A percentile compares a stretch with the other conserved stretches of the same genome.
phyloP scores from a whole-genome alignment of 805 yeast species.

The Barnettozyma siamensis region DNA sequence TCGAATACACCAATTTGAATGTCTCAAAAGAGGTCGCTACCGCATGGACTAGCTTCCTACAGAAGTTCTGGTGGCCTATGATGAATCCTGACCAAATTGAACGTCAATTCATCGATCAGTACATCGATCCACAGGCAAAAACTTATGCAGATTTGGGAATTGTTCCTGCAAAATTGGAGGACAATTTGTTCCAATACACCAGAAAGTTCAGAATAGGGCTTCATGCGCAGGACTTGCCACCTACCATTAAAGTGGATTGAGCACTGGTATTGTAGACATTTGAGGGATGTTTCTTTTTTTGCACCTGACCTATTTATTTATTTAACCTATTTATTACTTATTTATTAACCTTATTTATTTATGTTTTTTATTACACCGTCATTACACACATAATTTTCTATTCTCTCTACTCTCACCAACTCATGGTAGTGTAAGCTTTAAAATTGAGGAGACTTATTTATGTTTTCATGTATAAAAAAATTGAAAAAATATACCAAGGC shows the following conservation, averaged over 20 bases:
- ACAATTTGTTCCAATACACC: slow-evolving; percentile 41
- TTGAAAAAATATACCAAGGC: too few species aligned
- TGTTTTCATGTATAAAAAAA: neutral
- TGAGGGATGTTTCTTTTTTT: neutral
- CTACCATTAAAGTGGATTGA: slow-evolving; percentile 29
- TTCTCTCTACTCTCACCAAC: too few species aligned
- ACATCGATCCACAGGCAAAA: slow-evolving; percentile 50
- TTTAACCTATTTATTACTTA: slow-evolving; percentile 4
- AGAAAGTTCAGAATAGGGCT: slow-evolving; percentile 27
- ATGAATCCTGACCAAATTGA: slow-evolving; percentile 68
- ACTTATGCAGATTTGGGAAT: slow-evolving; percentile 71
- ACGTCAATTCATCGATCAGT: slow-evolving; percentile 66
- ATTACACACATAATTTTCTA: too few species aligned
- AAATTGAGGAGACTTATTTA: too few species aligned
- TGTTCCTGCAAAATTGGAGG: slow-evolving; percentile 46
- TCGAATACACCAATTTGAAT: slow-evolving; percentile 32
- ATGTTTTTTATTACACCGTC: too few species aligned
- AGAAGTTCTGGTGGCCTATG: slow-evolving; percentile 39
- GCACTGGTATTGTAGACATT: slow-evolving; percentile 7
- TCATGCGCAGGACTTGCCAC: slow-evolving; percentile 38
- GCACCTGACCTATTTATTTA: neutral
- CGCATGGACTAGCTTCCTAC: slow-evolving; percentile 30
- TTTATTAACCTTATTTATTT: slow-evolving; percentile 5
- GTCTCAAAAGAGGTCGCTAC: slow-evolving; percentile 35
- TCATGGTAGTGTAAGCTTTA: too few species aligned